Conservation (phyloP, 306 rosid species). For the Vicia faba region DNA sequence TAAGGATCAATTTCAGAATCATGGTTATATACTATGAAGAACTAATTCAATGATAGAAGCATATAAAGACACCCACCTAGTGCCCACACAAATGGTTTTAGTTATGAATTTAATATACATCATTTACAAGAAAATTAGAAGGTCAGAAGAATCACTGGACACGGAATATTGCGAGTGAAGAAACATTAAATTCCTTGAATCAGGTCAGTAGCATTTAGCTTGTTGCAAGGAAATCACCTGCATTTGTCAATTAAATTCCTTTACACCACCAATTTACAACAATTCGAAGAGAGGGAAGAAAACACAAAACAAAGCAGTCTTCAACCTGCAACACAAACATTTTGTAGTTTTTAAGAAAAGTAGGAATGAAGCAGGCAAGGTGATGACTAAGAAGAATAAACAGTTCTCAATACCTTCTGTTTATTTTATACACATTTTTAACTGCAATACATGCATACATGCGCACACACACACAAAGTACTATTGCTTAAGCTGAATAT, state of each 20-base stretch:
- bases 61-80: conserved; percentile 50
- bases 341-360: conserved; percentile 47
- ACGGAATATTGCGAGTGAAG: conserved; percentile 44
- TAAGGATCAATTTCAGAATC: conserved; percentile 32
- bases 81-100: conserved; percentile 63
- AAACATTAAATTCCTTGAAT: conserved; percentile 59
- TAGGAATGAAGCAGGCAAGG: conserved; percentile 27
- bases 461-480: neutral
- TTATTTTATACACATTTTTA: conserved; percentile 7
- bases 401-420: conserved; percentile 2
- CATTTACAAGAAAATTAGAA: conserved; percentile 69
- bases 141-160: conserved; percentile 54
- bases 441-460: neutral
- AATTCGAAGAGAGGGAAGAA: conserved; percentile 44
- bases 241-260: conserved; percentile 54
- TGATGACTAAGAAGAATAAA: conserved; percentile 6
- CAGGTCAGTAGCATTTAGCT: conserved; percentile 66
- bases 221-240: conserved; percentile 52
- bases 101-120: conserved; percentile 69
- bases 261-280: conserved; percentile 45
- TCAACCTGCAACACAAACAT: conserved; percentile 65
- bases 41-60: conserved; percentile 67
- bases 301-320: conserved; percentile 34
- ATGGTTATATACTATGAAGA: conserved; percentile 44
- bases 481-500: conserved; percentile 18